Evolutionary conservation across 2,329 filamentous ascomycete species (phyloP).

Genomic region (Dactylonectria estremocensis): DNA sequence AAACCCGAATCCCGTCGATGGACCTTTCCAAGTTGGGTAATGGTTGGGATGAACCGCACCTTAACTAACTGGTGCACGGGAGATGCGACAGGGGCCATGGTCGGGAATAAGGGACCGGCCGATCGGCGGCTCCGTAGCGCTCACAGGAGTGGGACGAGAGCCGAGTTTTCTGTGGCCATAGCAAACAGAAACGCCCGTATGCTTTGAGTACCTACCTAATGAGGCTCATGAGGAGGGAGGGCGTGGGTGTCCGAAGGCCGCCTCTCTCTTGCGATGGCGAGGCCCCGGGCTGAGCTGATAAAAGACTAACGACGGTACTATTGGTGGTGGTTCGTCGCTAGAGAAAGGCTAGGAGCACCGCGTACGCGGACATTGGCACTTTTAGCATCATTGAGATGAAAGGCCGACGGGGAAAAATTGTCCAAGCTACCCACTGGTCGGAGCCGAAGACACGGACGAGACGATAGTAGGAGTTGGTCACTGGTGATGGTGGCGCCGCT

Average conservation of each 20-base stretch:
- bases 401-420: constrained; percentile 3
- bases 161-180: constrained; percentile 8
- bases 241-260: not conserved
- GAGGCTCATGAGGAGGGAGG: not conserved
- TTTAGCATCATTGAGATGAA: not conserved
- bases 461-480: not conserved
- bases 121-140: constrained; percentile 11
- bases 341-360: not conserved
- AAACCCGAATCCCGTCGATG: constrained; percentile 36
- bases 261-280: not conserved
- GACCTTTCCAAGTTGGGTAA: constrained; percentile 14
- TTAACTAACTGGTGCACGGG: not conserved
- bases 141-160: constrained; percentile 1
- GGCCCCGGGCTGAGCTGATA: not conserved
- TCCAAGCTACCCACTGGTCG: not conserved
- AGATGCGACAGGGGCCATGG: constrained; percentile 14
- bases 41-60: constrained; percentile 7
- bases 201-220: not conserved
- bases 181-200: not conserved
- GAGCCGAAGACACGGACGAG: constrained; percentile 28
- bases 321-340: constrained; percentile 8
- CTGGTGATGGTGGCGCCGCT: constrained; percentile 8
- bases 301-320: constrained; percentile 20
- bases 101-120: constrained; percentile 26
- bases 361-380: too few relatives aligned